phyloP scores from a whole-genome alignment of 345 rosid species.

The Populus simonii region DNA sequence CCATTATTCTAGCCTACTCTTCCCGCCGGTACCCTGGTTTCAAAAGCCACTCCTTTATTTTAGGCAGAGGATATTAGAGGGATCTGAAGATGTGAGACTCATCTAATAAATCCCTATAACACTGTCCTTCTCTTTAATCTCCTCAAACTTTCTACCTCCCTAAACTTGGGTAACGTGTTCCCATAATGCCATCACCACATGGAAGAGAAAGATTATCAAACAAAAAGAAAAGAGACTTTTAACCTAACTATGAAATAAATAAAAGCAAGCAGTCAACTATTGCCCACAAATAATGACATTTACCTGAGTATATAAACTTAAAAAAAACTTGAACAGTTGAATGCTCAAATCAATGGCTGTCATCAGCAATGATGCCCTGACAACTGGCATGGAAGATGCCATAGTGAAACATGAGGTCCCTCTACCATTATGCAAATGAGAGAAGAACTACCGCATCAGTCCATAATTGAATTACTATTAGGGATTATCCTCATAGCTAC shows the following conservation, averaged over 20 bases:
- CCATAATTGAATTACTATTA: neutral
- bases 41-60: neutral
- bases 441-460: neutral
- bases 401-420: neutral
- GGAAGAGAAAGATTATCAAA: neutral
- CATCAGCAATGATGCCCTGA: neutral
- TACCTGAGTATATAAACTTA: neutral
- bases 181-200: neutral
- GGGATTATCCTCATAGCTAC: neutral
- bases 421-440: neutral
- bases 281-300: neutral
- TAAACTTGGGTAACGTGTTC: neutral
- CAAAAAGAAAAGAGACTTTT: slow-evolving; percentile 1
- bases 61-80: neutral
- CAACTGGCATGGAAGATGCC: neutral
- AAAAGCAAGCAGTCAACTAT: neutral
- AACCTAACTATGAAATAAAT: slow-evolving; percentile 7
- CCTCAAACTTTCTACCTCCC: neutral
- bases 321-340: neutral
- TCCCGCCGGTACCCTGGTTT: neutral
- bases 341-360: neutral
- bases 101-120: neutral
- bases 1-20: slow-evolving; percentile 27
- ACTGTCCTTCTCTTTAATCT: slow-evolving; percentile 1
- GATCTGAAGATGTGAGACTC: neutral